Evolutionary conservation across 352 stramenopile genomes (phyloP), one percentile per base, ranked within the genome.

Genomic region (Pythium dissotocum): DNA sequence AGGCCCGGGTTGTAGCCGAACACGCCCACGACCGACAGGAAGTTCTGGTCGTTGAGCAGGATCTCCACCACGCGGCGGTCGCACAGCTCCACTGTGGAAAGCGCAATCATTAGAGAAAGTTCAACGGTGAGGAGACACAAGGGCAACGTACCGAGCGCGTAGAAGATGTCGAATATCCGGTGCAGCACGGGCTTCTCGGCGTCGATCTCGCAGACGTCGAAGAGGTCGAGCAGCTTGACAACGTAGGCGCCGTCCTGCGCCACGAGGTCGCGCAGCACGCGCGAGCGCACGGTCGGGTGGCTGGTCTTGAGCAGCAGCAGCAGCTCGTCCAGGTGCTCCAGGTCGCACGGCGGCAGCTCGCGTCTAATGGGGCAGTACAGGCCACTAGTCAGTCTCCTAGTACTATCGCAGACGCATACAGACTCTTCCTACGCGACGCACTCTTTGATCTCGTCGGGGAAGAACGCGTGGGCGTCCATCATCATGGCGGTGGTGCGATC

Each of bases 1-100:
- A 93, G 71, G 36, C 81, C 76, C 2, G 85, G 87, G 62, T 95
- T 95, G 72, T 91, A 80, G 14, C 85, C 87, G 36, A 95, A 85
- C 18, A 94, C 85, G 56, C 85, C 85, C 36, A 95, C 77, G 16
- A 95, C 83, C 38, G 87, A 91, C 52, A 94, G 72, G 57, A 95
- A 95, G 69, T 94, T 90, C 18, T 72, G 60, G 55, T 94, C 85
- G 61, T 63, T 89, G 30, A 95, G 68, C 44, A 95, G 65, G 51
- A 90, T 76, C 61, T 93, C 81, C 28, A 94, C 76, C 38, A 95
- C 48, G 2, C 66, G 65, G 10, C 81, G 82, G 58, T 94, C 85
- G 65, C 82, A 90, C 57, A 95, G 66, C 67, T 94, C 84, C 3
- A 94, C 87, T 95, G 57, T 12, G n/a, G 62, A 18, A 16, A 16